These are phyloP conservation scores for Voacanga thouarsii DNA, from an alignment of 257 asterid species.

Conservation along the genomic window DNA sequence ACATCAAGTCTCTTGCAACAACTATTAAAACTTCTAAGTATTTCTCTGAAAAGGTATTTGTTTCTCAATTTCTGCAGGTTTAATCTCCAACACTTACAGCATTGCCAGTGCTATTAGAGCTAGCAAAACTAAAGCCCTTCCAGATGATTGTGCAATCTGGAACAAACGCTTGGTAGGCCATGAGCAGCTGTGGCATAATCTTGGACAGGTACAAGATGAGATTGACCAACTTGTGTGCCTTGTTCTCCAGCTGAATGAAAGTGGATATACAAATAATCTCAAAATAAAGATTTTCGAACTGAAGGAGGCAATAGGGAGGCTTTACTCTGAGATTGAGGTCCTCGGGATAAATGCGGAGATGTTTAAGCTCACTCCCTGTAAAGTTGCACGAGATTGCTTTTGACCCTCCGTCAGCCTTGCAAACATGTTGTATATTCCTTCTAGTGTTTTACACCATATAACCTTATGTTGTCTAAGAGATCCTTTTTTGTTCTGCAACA, in stretches of 20 bases:
- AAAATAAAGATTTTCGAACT: conserved; percentile 9
- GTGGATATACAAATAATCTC: not conserved
- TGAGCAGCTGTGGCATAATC: conserved; percentile 10
- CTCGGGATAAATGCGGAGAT: conserved; percentile 14
- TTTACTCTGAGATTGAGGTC: conserved; percentile 15
- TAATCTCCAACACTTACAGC: conserved; percentile 9
- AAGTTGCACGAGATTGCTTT: too few relatives aligned
- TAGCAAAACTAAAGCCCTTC: not conserved
- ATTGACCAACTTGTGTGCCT: conserved; percentile 18
- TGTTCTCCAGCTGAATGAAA: conserved; percentile 12
- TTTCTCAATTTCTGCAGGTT: conserved; percentile 23
- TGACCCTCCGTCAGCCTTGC: too few relatives aligned
- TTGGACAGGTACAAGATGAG: not conserved
- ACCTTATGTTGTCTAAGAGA: too few relatives aligned
- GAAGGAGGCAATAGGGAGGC: conserved; percentile 15
- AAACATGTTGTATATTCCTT: too few relatives aligned
- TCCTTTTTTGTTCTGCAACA: too few relatives aligned
- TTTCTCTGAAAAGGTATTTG: not conserved
- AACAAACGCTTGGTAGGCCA: conserved; percentile 10
- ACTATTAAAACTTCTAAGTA: not conserved
- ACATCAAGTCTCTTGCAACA: not conserved
- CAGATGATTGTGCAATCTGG: conserved; percentile 13
- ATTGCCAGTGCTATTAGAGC: conserved; percentile 6
- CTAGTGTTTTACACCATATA: too few relatives aligned
- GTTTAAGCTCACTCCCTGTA: not conserved